Conservation (phyloP, 768 basidiomycete species). For the Collybia mongolica region DNA sequence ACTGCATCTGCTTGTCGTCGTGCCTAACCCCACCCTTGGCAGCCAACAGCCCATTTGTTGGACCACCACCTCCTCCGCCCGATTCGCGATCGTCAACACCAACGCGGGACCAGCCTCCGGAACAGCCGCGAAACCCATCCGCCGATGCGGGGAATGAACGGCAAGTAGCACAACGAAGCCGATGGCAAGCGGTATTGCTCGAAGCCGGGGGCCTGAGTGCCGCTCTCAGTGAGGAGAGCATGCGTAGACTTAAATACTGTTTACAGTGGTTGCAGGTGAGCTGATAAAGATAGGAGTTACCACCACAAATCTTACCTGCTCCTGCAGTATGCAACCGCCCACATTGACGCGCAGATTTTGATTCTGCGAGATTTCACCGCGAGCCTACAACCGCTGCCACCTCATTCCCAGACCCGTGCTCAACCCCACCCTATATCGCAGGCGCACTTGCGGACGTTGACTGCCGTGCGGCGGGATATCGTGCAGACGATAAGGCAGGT, state of each 20-base stretch:
- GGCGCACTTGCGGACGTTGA: conserved; percentile 64
- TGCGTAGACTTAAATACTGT: conserved; percentile 83
- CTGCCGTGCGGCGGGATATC: conserved; percentile 74
- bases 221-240: conserved; percentile 88
- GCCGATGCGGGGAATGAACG: conserved; percentile 28
- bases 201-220: conserved; percentile 89
- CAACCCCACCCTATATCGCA: conserved; percentile 33
- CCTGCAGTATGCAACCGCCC: conserved; percentile 76
- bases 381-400: conserved; percentile 54
- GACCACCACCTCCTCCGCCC: conserved; percentile 28
- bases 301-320: conserved; percentile 3
- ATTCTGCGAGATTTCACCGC: conserved; percentile 83
- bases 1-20: neutral
- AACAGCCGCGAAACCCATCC: neutral
- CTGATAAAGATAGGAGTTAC: conserved; percentile 6
- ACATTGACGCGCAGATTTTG: conserved; percentile 85
- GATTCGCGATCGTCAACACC: conserved; percentile 26
- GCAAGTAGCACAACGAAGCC: conserved; percentile 69
- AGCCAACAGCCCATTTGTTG: conserved; percentile 35
- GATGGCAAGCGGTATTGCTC: conserved; percentile 81
- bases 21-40: neutral
- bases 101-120: conserved; percentile 11
- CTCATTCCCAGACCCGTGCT: conserved; percentile 24
- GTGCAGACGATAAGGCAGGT: conserved; percentile 89
- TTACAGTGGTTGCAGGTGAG: conserved; percentile 84